phyloP scores from a whole-genome alignment of 345 rosid genomes.

The Eucalyptus sideroxylon region DNA sequence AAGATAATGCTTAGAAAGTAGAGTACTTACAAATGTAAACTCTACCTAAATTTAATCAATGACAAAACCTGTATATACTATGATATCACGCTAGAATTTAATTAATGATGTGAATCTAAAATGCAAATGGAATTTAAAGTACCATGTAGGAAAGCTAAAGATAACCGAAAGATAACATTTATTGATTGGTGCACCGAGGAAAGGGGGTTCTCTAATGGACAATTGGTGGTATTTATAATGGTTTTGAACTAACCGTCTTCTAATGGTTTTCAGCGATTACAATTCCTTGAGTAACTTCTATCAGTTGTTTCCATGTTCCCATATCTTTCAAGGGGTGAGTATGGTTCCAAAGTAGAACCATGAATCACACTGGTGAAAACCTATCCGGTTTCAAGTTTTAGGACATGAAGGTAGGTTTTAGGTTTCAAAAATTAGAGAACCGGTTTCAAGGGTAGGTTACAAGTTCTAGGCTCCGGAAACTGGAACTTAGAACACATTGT shows the following conservation, averaged over 20 bases:
- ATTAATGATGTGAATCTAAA: accelerated
- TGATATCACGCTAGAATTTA: neutral
- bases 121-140: neutral
- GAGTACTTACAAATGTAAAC: no score
- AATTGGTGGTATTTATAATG: neutral
- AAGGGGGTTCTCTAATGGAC: accelerated
- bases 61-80: accelerated
- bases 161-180: neutral
- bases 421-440: no score
- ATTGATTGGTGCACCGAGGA: accelerated
- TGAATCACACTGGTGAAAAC: accelerated
- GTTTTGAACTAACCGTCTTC: no score
- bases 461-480: accelerated
- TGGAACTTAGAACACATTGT: neutral
- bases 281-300: neutral
- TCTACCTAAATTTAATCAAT: accelerated
- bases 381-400: accelerated
- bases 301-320: neutral
- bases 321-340: neutral
- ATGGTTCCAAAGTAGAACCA: accelerated
- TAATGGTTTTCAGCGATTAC: accelerated
- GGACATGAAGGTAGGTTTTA: neutral
- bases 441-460: accelerated
- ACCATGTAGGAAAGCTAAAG: neutral
- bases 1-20: neutral